phyloP scores from a whole-genome alignment of 73 alveolate genomes.

The Paramecium sonneborni region DNA sequence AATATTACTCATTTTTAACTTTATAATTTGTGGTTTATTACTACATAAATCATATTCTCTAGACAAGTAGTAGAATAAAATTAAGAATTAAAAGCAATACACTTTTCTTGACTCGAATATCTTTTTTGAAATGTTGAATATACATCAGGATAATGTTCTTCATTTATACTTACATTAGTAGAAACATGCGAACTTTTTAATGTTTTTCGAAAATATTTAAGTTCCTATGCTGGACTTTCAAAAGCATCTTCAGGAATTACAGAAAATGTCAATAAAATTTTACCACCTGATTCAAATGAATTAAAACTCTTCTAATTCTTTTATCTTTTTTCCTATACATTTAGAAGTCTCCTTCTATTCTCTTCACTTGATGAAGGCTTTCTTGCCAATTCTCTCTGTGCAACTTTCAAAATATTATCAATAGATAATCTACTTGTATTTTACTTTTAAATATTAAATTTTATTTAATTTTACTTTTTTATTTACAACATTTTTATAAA shows the following conservation, averaged over 20 bases:
- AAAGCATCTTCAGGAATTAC: slow-evolving; percentile 20
- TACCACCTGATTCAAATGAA: background rate
- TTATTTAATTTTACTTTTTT: background rate
- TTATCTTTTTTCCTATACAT: background rate
- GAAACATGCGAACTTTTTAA: slow-evolving; percentile 9
- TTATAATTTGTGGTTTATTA: slow-evolving; percentile 20
- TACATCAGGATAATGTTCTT: background rate
- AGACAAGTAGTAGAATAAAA: slow-evolving; percentile 4
- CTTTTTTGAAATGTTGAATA: background rate
- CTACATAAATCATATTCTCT: slow-evolving; percentile 46
- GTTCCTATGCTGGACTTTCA: background rate
- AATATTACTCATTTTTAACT: slow-evolving; percentile 4
- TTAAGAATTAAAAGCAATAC: background rate
- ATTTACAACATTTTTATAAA: background rate
- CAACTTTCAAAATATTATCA: background rate
- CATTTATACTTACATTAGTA: background rate
- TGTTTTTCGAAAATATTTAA: background rate
- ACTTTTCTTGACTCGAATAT: background rate
- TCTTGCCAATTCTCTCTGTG: background rate
- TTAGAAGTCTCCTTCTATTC: background rate
- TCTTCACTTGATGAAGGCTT: background rate
- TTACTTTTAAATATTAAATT: background rate
- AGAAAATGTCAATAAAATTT: background rate
- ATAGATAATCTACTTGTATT: background rate
- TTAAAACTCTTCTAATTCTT: background rate